phyloP scores from a whole-genome alignment of 441 rosid species.

The Adansonia rubrostipa region DNA sequence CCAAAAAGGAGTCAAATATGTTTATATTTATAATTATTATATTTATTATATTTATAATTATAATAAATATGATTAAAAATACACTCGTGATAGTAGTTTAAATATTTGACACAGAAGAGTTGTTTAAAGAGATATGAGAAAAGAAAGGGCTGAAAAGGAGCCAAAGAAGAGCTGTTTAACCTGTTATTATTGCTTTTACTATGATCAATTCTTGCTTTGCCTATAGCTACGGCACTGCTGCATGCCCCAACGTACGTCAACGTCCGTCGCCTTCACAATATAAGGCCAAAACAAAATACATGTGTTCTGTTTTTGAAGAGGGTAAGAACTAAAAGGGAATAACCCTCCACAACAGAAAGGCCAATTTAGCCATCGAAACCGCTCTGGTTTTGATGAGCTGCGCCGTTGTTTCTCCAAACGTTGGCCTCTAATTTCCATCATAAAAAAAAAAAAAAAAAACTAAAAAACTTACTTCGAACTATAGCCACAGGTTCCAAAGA shows the following conservation, averaged over 20 bases:
- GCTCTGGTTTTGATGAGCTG: conserved; percentile 30
- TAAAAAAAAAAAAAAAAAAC: too few species aligned
- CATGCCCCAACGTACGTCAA: conserved; percentile 6
- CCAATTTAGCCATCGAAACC: conserved; percentile 27
- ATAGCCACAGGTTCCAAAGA: not conserved
- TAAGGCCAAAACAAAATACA: not conserved
- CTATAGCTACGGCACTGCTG: not conserved
- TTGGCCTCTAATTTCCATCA: not conserved
- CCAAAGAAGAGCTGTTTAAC: not conserved
- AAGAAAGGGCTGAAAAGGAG: not conserved
- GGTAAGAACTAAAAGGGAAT: too few species aligned
- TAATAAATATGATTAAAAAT: too few species aligned
- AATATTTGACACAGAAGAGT: too few species aligned
- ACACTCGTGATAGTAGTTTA: too few species aligned
- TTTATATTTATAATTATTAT: too few species aligned
- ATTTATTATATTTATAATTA: too few species aligned
- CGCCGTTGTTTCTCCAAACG: conserved; percentile 40
- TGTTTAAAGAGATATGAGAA: not conserved
- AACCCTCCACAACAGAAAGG: not conserved
- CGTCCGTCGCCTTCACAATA: conserved; percentile 24
- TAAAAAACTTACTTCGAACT: not conserved
- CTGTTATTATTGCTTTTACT: not conserved
- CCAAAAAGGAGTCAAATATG: too few species aligned
- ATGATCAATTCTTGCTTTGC: not conserved
- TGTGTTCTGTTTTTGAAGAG: not conserved